phyloP scores from a whole-genome alignment of 345 rosid genomes.

The Pelargonium nanum region DNA sequence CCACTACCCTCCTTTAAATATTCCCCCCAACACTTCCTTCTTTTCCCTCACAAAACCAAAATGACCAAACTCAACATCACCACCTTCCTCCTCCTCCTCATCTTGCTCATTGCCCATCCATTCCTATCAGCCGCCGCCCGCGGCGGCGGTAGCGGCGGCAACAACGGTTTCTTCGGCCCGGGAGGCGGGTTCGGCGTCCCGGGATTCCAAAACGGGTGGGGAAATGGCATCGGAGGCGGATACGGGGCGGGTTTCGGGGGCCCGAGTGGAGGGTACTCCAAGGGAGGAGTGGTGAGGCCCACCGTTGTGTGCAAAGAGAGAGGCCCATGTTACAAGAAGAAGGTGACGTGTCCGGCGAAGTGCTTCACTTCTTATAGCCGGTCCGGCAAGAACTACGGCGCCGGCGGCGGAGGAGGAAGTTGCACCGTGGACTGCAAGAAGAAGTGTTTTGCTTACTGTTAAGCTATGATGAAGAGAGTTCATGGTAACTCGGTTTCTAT shows the following conservation, averaged over 20 bases:
- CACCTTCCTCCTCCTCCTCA: not conserved
- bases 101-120: too few species aligned
- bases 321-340: slow-evolving; percentile 78
- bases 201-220: slow-evolving; percentile 9
- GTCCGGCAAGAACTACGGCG: slow-evolving; percentile 88
- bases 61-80: not conserved
- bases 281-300: slow-evolving; percentile 49
- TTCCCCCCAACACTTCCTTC: too few species aligned
- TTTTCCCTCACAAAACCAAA: not conserved
- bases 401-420: slow-evolving; percentile 92
- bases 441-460: slow-evolving; percentile 85
- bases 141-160: not conserved
- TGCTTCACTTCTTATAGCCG: slow-evolving; percentile 78
- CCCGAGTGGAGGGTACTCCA: slow-evolving; percentile 49
- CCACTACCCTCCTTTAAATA: too few species aligned
- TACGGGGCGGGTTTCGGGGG: slow-evolving; percentile 16
- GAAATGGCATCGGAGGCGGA: slow-evolving; percentile 13
- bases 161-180: slow-evolving; percentile 9
- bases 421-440: slow-evolving; percentile 95
- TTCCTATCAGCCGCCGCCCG: not conserved
- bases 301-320: slow-evolving; percentile 60
- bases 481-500: too few species aligned
- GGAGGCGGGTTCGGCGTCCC: slow-evolving; percentile 17
- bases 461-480: too few species aligned
- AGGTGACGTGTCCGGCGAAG: slow-evolving; percentile 85